These are phyloP conservation scores for Trichosporon coremiiforme DNA, from an alignment of 1,284 basidiomycete species.

Conservation along the genomic window DNA sequence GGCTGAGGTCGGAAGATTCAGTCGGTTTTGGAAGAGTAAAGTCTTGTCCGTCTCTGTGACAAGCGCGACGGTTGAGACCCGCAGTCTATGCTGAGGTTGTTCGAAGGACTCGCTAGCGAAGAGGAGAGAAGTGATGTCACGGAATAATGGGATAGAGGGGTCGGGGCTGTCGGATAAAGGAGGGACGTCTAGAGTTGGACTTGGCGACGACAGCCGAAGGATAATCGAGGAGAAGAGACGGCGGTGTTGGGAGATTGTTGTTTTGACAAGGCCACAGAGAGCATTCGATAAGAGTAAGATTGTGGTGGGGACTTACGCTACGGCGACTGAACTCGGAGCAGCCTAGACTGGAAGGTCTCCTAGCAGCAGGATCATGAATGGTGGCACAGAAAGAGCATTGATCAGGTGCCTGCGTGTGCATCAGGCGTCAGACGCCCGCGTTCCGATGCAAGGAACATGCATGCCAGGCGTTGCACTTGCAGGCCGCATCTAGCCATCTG, in stretches of 20 bases:
- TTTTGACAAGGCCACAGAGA: background rate
- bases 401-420: background rate
- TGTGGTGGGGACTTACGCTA: background rate
- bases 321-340: background rate
- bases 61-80: too few species aligned
- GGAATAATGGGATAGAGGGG: background rate
- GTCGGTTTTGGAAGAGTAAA: background rate
- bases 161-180: background rate
- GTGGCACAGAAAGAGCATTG: background rate
- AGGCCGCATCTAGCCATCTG: background rate
- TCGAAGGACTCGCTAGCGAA: background rate
- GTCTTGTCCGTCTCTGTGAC: too few species aligned
- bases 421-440: background rate
- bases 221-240: background rate
- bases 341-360: background rate
- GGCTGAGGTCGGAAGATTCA: background rate
- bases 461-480: background rate
- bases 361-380: background rate
- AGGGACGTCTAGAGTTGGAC: constrained; percentile 15
- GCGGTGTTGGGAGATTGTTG: too few species aligned
- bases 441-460: background rate
- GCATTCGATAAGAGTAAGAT: background rate
- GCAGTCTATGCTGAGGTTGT: background rate
- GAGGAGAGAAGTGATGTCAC: background rate
- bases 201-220: background rate